Percentiles rank a stretch among this genome's conserved stretches.
phyloP scores from a whole-genome alignment of 2,329 filamentous ascomycete species.

The Colletotrichum phormii region DNA sequence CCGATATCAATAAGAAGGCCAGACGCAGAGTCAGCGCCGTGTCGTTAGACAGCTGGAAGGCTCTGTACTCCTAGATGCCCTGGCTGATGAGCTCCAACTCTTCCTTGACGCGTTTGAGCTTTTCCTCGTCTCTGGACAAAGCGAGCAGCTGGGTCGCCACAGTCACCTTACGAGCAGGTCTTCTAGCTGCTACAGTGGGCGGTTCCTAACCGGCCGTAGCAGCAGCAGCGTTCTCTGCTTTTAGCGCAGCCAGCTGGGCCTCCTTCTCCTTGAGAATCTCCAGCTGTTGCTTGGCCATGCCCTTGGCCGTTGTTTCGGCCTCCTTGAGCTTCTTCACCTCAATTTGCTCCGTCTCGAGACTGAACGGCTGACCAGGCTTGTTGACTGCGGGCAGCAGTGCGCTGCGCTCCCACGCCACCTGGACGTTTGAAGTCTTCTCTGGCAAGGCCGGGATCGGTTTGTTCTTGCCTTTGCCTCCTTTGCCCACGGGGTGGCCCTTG shows the following conservation, averaged over 20 bases:
- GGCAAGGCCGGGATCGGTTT: slow-evolving; percentile 51
- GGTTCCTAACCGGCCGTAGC: slow-evolving; percentile 41
- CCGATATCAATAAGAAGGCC: not conserved
- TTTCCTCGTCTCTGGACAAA: not conserved
- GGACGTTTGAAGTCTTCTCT: slow-evolving; percentile 46
- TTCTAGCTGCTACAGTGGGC: slow-evolving; percentile 1
- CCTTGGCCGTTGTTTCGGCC: slow-evolving; percentile 72
- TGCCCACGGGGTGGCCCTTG: slow-evolving; percentile 52
- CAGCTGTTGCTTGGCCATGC: slow-evolving; percentile 69
- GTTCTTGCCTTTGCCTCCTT: slow-evolving; percentile 67
- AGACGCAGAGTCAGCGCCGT: not conserved
- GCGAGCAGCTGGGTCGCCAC: not conserved
- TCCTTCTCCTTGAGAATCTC: slow-evolving; percentile 74
- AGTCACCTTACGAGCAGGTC: slow-evolving; percentile 7
- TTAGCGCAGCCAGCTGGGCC: slow-evolving; percentile 68
- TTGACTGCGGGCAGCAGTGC: slow-evolving; percentile 80
- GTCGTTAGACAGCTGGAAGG: not conserved
- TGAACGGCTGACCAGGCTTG: slow-evolving; percentile 78
- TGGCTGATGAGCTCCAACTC: not conserved
- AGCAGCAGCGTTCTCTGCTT: slow-evolving; percentile 67
- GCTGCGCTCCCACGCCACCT: slow-evolving; percentile 67
- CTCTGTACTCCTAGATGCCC: not conserved
- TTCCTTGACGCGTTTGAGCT: slow-evolving; percentile 3
- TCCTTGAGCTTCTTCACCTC: slow-evolving; percentile 72
- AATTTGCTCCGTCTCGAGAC: slow-evolving; percentile 74